These are phyloP conservation scores for Aspergillus diversus DNA, from an alignment of 495 filamentous ascomycete species.

Conservation along the genomic window DNA sequence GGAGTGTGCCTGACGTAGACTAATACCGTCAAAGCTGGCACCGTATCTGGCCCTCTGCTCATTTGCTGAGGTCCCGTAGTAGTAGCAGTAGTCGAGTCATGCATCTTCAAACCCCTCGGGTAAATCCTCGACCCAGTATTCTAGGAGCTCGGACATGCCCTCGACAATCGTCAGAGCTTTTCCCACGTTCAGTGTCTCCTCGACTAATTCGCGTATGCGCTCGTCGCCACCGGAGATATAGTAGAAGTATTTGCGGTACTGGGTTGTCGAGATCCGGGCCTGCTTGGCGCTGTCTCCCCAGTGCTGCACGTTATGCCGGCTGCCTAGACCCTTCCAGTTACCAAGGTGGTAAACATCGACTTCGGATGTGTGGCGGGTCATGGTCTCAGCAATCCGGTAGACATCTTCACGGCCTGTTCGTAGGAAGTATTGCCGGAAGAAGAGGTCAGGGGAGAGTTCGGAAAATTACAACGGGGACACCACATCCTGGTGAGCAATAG, in stretches of 20 bases:
- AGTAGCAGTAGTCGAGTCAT: slow-evolving; percentile 29
- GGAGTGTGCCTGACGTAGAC: background rate
- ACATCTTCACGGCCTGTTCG: slow-evolving; percentile 48
- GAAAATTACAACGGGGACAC: too few species aligned
- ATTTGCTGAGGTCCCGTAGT: slow-evolving; percentile 25
- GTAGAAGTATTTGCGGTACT: slow-evolving; percentile 48
- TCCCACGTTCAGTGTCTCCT: background rate
- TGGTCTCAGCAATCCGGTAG: slow-evolving; percentile 50
- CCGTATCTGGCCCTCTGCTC: slow-evolving; percentile 27
- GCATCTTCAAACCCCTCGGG: slow-evolving; percentile 18
- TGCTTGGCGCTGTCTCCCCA: slow-evolving; percentile 55
- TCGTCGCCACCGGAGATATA: slow-evolving; percentile 50
- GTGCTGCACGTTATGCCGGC: slow-evolving; percentile 55
- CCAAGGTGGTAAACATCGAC: slow-evolving; percentile 56
- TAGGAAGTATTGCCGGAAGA: slow-evolving; percentile 55
- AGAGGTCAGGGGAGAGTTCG: slow-evolving; percentile 54
- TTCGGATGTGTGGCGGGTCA: slow-evolving; percentile 52
- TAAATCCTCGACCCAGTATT: slow-evolving; percentile 19
- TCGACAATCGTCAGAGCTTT: slow-evolving; percentile 12
- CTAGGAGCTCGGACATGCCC: slow-evolving; percentile 22
- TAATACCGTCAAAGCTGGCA: slow-evolving; percentile 17
- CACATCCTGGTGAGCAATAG: too few species aligned
- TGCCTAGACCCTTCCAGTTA: slow-evolving; percentile 51
- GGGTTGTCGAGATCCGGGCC: slow-evolving; percentile 39
- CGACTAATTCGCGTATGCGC: background rate